Evolutionary conservation across 257 asterid genomes (phyloP), one percentile per base, ranked within the genome.

Genomic region (Salvia hispanica): DNA sequence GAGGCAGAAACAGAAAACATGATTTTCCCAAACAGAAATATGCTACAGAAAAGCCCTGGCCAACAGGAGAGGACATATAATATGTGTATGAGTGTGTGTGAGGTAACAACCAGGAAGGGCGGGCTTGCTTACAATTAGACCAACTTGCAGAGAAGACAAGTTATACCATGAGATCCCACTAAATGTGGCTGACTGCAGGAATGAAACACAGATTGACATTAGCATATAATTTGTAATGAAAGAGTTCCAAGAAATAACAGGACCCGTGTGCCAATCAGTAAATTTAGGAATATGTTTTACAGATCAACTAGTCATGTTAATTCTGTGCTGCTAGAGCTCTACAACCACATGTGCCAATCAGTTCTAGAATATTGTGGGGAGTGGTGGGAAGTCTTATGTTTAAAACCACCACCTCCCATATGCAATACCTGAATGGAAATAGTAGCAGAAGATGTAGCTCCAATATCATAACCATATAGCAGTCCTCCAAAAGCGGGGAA

Each of bases 401-500:
- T 25, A 25, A 9, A 58, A 39, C 59, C 18, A 36, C 10, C 56
- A 7, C 15, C 53, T 61, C n/a, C 42, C n/a, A 21, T 31, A 55
- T 66, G 50, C 63, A 46, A 12, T 76, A 94, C 99, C 99, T 88
- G 82, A 33, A 94, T 79, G 79, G 93, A 87, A 72, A 94, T 81
- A 33, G 95, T 85, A 66, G 97, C 99, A 72, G 84, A 87, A 43
- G 97, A 88, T 33, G 99, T 94, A 72, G 97, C 97, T 67, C 99
- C 99, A 80, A 94, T 91, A 76, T 94, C 99, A 84, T 94, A 91
- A 67, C 99, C 99, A 80, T 88, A 94, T 33, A 94, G 83, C 58
- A 94, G 78, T 54, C 99, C 99, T 73, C 99, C 99, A 63, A 91
- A 57, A 67, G 99, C 99, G 6, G 97, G 99, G 82, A 91, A 94